Percentiles rank a stretch among this genome's conserved stretches.
phyloP scores from a whole-genome alignment of 805 yeast genomes.

The Lipomyces yamadae region DNA sequence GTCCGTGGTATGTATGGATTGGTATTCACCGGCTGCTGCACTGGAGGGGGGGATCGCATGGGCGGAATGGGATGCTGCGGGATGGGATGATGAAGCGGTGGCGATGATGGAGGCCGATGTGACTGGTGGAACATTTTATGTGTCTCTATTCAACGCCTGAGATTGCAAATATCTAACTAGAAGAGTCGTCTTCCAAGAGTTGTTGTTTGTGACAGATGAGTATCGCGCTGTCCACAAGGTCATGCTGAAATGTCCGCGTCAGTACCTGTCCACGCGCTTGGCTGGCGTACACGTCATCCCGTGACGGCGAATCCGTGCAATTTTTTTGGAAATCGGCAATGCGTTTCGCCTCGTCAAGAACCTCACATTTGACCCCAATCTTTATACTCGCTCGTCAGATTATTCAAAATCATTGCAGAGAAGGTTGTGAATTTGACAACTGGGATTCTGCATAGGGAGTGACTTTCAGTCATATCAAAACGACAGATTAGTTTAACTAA shows the following conservation, averaged over 20 bases:
- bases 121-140: constrained; percentile 32
- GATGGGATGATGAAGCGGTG: constrained; percentile 52
- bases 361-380: neutral
- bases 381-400: neutral
- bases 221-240: neutral
- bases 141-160: neutral
- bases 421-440: neutral
- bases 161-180: neutral
- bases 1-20: constrained; percentile 25
- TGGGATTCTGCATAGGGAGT: neutral
- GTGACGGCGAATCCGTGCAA: neutral
- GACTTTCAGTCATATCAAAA: neutral
- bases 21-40: constrained; percentile 20
- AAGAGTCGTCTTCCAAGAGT: neutral
- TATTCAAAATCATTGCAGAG: neutral
- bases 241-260: neutral
- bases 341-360: neutral
- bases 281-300: neutral
- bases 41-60: constrained; percentile 46
- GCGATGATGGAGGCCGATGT: constrained; percentile 39
- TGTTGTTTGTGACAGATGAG: no score
- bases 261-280: neutral
- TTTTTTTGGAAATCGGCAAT: neutral
- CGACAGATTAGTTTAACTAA: neutral
- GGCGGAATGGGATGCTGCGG: constrained; percentile 54